These are phyloP conservation scores for Magnaporthales sp. DNA, from an alignment of 2,329 filamentous ascomycete genomes.

Conservation along the genomic window DNA sequence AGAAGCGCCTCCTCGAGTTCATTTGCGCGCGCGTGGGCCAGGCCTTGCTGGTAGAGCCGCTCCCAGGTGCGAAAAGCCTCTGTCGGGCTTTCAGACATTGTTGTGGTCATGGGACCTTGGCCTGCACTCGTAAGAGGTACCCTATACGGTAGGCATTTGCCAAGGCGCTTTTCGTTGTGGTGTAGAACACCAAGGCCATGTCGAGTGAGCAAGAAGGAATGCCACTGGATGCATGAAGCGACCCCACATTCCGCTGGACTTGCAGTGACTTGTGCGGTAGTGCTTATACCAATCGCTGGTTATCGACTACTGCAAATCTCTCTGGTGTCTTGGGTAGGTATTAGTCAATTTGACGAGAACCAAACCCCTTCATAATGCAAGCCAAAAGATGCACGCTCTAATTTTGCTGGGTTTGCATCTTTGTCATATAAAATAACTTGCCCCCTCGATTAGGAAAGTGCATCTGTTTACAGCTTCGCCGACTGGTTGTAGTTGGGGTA, in stretches of 20 bases:
- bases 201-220: neutral
- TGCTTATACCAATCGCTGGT: neutral
- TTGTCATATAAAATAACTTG: neutral
- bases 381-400: neutral
- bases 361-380: neutral
- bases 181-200: too few relatives aligned
- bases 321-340: neutral
- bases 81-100: conserved; percentile 12
- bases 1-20: conserved; percentile 16
- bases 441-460: neutral
- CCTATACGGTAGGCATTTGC: neutral
- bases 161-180: neutral
- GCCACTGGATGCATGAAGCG: neutral
- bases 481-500: neutral
- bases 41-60: conserved; percentile 10
- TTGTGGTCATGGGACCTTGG: conserved; percentile 8
- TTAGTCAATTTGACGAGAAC: neutral
- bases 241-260: neutral
- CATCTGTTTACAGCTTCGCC: neutral
- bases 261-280: neutral
- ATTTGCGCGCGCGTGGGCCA: conserved; percentile 8
- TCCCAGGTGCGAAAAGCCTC: conserved; percentile 13
- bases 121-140: neutral
- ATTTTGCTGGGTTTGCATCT: neutral
- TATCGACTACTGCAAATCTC: neutral